Base-by-base conservation (phyloP, 352 stramenopile species). In the Phytopythium delawarense region DNA sequence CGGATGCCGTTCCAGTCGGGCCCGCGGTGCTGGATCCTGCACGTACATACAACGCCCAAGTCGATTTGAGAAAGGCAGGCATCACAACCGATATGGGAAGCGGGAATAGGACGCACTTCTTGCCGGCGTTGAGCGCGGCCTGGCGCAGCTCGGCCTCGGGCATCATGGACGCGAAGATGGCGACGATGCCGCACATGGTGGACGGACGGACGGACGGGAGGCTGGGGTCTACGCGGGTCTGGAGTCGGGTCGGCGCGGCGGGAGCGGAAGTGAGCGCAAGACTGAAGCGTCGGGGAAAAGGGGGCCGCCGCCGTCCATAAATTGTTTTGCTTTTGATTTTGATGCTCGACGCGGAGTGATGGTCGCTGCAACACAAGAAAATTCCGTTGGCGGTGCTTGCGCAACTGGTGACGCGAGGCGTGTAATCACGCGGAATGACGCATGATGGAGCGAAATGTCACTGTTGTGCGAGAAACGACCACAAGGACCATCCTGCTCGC, bases 171-270 rank as follows among this genome's bases (percentile, higher is more conserved):
- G 83, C 88, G 66, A 99, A 98, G 74, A 99, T 99, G 55, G 96
- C 96, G 65, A 99, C 96, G 75, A 99, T 99, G 66, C 97, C 97
- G 75, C 97, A 99, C 97, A 99, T 99, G 15, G 11, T 73, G 25
- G 28, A 16, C 13, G 12, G 12, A 34, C 15, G 23, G 32, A 21
- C n/a, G 40, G 12, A 3, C 8, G 35, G 35, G 25, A 34, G 9
- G 15, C 20, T 1, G 37, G 30, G 42, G 52, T 16, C 52, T 42
- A 7, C 20, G 40, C 12, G 42, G 42, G 42, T 28, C 20, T 28
- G 20, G 45, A 23, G 21, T 32, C 28, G 2, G 28, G 3, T 32
- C 28, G 28, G 28, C 18, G 53, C 46, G 58, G 44, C 40, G 45
- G 50, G 50, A 58, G 65, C n/a, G 37, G 49, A 60, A 52, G 46